Evolutionary conservation across 2,329 filamentous ascomycete species (phyloP).

Genomic region (Pseudogymnoascus sp.): DNA sequence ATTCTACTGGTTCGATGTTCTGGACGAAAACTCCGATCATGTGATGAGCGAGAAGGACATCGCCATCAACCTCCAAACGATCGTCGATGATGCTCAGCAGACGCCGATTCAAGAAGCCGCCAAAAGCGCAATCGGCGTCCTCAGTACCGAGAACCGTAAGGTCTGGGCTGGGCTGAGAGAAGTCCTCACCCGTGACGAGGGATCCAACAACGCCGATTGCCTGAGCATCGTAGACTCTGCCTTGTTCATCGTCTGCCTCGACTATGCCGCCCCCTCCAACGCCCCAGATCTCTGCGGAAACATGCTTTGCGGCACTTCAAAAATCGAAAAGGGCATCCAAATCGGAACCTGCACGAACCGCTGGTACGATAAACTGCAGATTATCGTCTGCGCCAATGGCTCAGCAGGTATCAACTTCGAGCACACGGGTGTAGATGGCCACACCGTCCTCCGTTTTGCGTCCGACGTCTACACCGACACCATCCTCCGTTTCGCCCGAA

Average conservation of each 20-base stretch:
- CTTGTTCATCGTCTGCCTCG: slow-evolving; percentile 84
- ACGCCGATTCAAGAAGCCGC: slow-evolving; percentile 89
- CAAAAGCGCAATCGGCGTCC: slow-evolving; percentile 86
- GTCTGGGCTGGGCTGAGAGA: slow-evolving; percentile 90
- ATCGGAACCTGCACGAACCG: slow-evolving; percentile 96
- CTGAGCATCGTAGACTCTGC: slow-evolving; percentile 93
- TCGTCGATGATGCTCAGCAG: slow-evolving; percentile 83
- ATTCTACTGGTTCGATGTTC: slow-evolving; percentile 97
- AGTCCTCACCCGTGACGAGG: slow-evolving; percentile 75
- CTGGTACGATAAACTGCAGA: slow-evolving; percentile 99
- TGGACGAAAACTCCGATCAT: slow-evolving; percentile 88
- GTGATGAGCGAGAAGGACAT: slow-evolving; percentile 98
- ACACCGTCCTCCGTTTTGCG: slow-evolving; percentile 92
- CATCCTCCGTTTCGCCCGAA: slow-evolving; percentile 87
- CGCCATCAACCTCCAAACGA: slow-evolving; percentile 82
- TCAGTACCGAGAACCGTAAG: slow-evolving; percentile 95
- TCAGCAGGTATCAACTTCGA: slow-evolving; percentile 99
- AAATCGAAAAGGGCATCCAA: slow-evolving; percentile 87
- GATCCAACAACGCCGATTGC: slow-evolving; percentile 92
- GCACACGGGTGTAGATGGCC: slow-evolving; percentile 94
- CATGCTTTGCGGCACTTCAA: slow-evolving; percentile 94
- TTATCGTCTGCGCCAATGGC: slow-evolving; percentile 98
- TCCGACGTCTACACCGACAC: slow-evolving; percentile 97
- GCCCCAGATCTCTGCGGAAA: slow-evolving; percentile 89
- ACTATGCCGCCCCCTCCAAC: slow-evolving; percentile 79